Conservation (phyloP, 2,329 filamentous ascomycete genomes). For the Alternaria sp. region DNA sequence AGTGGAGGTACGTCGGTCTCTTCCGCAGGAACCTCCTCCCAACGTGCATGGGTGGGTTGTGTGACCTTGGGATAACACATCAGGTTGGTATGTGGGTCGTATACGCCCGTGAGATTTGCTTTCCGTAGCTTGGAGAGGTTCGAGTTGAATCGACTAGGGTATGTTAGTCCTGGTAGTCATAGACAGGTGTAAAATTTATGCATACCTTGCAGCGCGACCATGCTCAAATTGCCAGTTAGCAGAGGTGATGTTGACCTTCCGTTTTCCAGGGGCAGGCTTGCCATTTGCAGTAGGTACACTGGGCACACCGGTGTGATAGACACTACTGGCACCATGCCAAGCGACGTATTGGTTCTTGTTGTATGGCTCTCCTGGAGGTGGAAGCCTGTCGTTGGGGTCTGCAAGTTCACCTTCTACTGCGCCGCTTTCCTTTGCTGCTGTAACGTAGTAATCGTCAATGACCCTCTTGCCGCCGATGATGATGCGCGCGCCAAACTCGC, state of each 20-base stretch:
- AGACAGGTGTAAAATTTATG: not conserved
- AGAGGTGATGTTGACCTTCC: slow-evolving; percentile 86
- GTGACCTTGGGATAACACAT: slow-evolving; percentile 87
- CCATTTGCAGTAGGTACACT: slow-evolving; percentile 76
- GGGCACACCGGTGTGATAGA: slow-evolving; percentile 85
- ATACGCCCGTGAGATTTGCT: slow-evolving; percentile 76
- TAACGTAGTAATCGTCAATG: slow-evolving; percentile 86
- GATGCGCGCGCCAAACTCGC: slow-evolving; percentile 94
- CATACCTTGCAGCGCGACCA: slow-evolving; percentile 85
- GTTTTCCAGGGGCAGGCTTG: slow-evolving; percentile 77
- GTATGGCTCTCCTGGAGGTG: slow-evolving; percentile 82
- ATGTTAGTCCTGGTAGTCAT: slow-evolving; percentile 24
- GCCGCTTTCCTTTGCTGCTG: slow-evolving; percentile 76
- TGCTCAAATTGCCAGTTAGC: slow-evolving; percentile 98
- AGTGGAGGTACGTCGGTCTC: slow-evolving; percentile 58
- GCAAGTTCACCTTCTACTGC: slow-evolving; percentile 87
- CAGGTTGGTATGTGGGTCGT: slow-evolving; percentile 91
- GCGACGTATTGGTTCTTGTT: slow-evolving; percentile 99
- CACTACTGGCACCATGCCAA: slow-evolving; percentile 95
- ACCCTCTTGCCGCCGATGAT: slow-evolving; percentile 88
- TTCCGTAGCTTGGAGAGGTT: slow-evolving; percentile 72
- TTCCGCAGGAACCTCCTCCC: slow-evolving; percentile 71
- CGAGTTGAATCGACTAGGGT: slow-evolving; percentile 79
- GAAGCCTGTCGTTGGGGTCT: slow-evolving; percentile 83
- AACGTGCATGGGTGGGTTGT: slow-evolving; percentile 86